Conservation (phyloP, 2,329 filamentous ascomycete species). For the Ascochyta fabae region DNA sequence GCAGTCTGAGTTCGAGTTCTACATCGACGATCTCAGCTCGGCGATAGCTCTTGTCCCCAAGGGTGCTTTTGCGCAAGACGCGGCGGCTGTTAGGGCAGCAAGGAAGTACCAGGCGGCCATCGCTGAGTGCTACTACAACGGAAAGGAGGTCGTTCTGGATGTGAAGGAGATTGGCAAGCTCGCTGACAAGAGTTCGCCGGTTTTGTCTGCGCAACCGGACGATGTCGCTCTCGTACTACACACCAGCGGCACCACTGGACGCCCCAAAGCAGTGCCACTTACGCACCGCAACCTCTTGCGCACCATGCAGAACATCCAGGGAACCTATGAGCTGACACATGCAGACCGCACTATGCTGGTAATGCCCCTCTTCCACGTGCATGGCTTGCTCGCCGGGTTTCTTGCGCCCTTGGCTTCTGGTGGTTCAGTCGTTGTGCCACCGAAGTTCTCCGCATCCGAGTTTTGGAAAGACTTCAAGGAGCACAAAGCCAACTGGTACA, state of each 20-base stretch:
- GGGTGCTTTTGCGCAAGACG: constrained; percentile 70
- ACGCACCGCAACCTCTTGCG: constrained; percentile 81
- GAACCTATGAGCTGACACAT: constrained; percentile 75
- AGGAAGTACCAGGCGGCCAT: constrained; percentile 82
- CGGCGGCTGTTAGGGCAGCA: constrained; percentile 76
- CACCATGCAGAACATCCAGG: constrained; percentile 83
- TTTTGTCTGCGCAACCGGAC: constrained; percentile 69
- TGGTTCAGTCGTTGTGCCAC: constrained; percentile 79
- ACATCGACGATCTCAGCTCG: constrained; percentile 85
- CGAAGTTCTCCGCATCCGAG: constrained; percentile 79
- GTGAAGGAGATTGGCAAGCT: constrained; percentile 78
- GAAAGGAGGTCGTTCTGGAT: constrained; percentile 73
- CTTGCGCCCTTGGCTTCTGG: constrained; percentile 77
- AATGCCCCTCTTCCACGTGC: constrained; percentile 91
- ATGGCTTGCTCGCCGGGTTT: constrained; percentile 84
- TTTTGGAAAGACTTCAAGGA: constrained; percentile 82
- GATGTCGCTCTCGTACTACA: constrained; percentile 84
- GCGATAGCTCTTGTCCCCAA: constrained; percentile 77
- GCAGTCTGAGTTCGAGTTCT: constrained; percentile 89
- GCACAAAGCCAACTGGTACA: constrained; percentile 87
- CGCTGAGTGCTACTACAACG: constrained; percentile 84
- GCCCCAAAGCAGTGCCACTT: constrained; percentile 81
- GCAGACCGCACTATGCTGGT: constrained; percentile 82
- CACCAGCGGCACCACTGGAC: constrained; percentile 83
- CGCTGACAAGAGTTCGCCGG: constrained; percentile 55